Conservation (phyloP, 1,284 basidiomycete genomes). For the Microbotryomycetes sp. region DNA sequence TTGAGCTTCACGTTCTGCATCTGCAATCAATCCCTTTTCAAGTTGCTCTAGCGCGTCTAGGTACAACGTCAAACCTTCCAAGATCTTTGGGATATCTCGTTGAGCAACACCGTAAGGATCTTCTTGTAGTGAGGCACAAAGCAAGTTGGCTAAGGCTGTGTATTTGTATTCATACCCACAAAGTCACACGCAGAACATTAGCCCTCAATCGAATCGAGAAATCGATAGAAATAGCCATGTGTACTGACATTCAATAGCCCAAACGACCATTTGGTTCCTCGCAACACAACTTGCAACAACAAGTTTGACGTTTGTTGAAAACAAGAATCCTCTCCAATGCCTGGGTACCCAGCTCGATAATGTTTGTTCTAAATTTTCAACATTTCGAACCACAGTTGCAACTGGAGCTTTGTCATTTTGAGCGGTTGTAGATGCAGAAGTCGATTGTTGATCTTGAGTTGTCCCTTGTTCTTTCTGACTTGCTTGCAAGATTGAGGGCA, state of each 20-base stretch:
- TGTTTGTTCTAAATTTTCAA: not conserved
- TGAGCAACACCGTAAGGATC: conserved; percentile 76
- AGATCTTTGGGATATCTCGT: conserved; percentile 67
- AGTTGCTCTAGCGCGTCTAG: conserved; percentile 60
- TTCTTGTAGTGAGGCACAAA: conserved; percentile 64
- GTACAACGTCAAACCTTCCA: conserved; percentile 66
- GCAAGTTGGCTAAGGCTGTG: conserved; percentile 61
- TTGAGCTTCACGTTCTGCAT: conserved; percentile 26
- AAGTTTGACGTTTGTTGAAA: not conserved
- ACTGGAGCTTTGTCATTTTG: not conserved
- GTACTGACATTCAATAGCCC: conserved; percentile 27
- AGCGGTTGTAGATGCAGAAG: not conserved
- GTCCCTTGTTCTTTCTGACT: not conserved
- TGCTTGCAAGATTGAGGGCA: conserved; percentile 33
- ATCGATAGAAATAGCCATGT: not conserved
- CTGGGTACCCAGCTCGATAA: not conserved
- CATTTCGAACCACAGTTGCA: not conserved
- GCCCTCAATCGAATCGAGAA: not conserved
- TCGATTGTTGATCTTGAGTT: not conserved
- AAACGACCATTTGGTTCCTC: conserved; percentile 9
- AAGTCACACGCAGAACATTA: not conserved
- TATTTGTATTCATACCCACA: not conserved
- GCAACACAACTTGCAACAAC: conserved; percentile 5
- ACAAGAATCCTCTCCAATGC: not conserved
- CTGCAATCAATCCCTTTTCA: conserved; percentile 46